Base-by-base conservation (phyloP, 129 eudicot species). In the Chrysanthemum makinoi region DNA sequence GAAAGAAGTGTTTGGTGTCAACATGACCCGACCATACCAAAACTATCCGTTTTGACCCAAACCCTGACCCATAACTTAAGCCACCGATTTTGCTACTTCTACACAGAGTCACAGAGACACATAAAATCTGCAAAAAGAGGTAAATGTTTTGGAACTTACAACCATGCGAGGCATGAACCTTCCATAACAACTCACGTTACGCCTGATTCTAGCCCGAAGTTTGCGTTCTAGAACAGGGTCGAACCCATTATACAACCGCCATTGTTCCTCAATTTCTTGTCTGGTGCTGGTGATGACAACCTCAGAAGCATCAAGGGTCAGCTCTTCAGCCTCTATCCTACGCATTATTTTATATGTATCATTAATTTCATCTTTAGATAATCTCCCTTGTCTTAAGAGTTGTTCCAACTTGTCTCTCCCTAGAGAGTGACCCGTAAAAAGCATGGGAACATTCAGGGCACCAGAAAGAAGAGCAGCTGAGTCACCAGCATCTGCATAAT, bases 401-500 rank as follows among this genome's bases (percentile, higher is more conserved):
- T 95, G 99, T 66, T 90, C 97, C 86, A 95, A 57, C 75, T 95
- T 95, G 77, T 95, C 99, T 55, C 99, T 75, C 51, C 99, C 99
- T 53, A 95, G 80, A 2, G 99, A 95, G 62, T 95, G 99, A 30
- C 99, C 99, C 61, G 99, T 95, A 67, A 95, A 90, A 52, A 95
- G 86, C 99, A 95, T 95, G 68, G 99, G 99, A 2, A 95, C 97
- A 69, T 95, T 95, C 65, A 95, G 70, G 17, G 99, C 96, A 63
- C 99, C 97, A 5, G 99, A 95, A 55, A 95, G 80, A 63, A 95
- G 91, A 75, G 99, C 97, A 44, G 96, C 96, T 4, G 99, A 84
- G 65, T 95, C 99, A 61, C 99, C 99, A 14, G 99, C 99, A 86
- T 95, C 99, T 58, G 99, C 99, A 75, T 95, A 95, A 83, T 95